phyloP scores from a whole-genome alignment of 306 rosid genomes.

The Rosa persica region DNA sequence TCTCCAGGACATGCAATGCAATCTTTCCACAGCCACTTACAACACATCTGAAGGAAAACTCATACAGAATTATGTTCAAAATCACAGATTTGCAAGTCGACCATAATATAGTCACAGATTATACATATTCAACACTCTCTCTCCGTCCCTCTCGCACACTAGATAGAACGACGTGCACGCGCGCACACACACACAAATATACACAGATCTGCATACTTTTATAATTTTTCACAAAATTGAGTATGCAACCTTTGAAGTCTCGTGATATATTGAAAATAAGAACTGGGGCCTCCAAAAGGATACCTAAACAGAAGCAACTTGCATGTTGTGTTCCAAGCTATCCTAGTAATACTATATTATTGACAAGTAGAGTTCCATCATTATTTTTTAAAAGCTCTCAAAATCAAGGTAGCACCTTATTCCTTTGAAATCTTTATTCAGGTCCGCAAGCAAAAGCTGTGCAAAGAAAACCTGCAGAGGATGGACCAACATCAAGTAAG shows the following conservation, averaged over 20 bases:
- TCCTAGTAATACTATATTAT: conserved; percentile 13
- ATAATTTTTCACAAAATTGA: background rate
- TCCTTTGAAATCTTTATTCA: conserved; percentile 98
- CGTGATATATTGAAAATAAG: background rate
- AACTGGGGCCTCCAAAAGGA: conserved; percentile 14
- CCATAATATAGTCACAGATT: conserved; percentile 19
- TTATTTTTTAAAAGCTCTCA: conserved; percentile 21
- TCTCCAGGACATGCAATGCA: conserved; percentile 96
- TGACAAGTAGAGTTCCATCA: conserved; percentile 19
- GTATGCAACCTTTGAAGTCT: background rate
- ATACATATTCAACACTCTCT: no score
- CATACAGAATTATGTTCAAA: conserved; percentile 28
- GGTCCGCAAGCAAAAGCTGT: conserved; percentile 92
- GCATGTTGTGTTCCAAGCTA: conserved; percentile 4
- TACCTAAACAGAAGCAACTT: conserved; percentile 24
- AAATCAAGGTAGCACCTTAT: conserved; percentile 61
- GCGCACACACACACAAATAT: no score
- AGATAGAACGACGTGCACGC: no score
- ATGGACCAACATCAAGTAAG: conserved; percentile 12
- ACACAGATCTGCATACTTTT: background rate
- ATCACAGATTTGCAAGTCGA: conserved; percentile 16
- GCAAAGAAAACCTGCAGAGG: conserved; percentile 94
- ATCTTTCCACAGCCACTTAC: conserved; percentile 98
- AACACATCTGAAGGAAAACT: conserved; percentile 58
- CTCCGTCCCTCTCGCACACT: no score